Evolutionary conservation across 2,329 filamentous ascomycete genomes (phyloP).

Genomic region (Emmonsiellopsis sp.): DNA sequence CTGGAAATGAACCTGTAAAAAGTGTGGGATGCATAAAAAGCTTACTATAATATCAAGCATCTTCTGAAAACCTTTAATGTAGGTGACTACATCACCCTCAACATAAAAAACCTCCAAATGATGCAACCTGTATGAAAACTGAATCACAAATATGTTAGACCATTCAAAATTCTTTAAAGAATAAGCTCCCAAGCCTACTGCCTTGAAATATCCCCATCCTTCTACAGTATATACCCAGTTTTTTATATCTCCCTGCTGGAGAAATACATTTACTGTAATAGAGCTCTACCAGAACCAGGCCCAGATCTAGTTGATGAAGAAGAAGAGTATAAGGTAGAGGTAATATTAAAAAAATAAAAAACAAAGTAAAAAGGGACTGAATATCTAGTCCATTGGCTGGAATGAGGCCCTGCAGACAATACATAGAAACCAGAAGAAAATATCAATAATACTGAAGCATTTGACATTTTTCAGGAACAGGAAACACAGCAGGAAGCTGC

Average conservation of each 20-base stretch:
- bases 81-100: not conserved
- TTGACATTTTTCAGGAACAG: too few relatives aligned
- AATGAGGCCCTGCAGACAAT: not conserved
- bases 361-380: not conserved
- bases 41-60: not conserved
- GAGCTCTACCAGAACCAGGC: not conserved
- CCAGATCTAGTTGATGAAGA: not conserved
- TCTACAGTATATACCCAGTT: not conserved
- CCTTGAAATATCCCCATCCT: not conserved
- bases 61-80: not conserved
- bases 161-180: too few relatives aligned
- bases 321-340: not conserved
- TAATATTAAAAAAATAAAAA: not conserved
- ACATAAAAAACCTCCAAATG: too few relatives aligned
- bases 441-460: too few relatives aligned
- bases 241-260: not conserved
- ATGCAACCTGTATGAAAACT: too few relatives aligned
- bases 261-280: not conserved
- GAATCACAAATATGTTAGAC: too few relatives aligned
- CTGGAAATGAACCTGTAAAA: not conserved
- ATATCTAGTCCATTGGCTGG: not conserved
- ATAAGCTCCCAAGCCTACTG: not conserved
- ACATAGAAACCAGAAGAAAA: not conserved
- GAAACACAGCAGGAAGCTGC: rapidly evolving
- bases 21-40: not conserved